phyloP scores from a whole-genome alignment of 352 stramenopile genomes.

The Phytopythium cucurbitacearum region DNA sequence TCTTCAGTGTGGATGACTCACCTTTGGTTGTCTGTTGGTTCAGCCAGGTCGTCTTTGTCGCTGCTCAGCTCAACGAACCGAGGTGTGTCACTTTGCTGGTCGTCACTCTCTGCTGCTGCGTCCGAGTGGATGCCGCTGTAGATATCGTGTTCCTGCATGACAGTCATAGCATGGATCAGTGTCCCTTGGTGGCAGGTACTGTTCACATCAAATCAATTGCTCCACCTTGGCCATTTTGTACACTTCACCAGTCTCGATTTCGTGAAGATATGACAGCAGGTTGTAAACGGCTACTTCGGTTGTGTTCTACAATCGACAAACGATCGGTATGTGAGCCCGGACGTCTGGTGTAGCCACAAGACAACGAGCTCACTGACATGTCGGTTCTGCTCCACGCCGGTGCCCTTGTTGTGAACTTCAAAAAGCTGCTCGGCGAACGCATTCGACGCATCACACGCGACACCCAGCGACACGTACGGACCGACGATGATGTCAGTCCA shows the following conservation, averaged over 20 bases:
- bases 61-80: slow-evolving; percentile 29
- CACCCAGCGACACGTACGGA: slow-evolving; percentile 90
- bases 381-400: slow-evolving; percentile 91
- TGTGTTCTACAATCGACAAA: slow-evolving; percentile 59
- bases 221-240: slow-evolving; percentile 87
- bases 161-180: background rate
- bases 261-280: slow-evolving; percentile 87
- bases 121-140: slow-evolving; percentile 77
- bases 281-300: slow-evolving; percentile 92
- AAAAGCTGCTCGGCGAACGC: slow-evolving; percentile 88
- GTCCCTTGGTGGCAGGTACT: too few species aligned
- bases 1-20: background rate
- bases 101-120: slow-evolving; percentile 11
- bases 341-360: background rate
- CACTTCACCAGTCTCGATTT: slow-evolving; percentile 81
- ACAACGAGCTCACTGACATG: slow-evolving; percentile 48
- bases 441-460: slow-evolving; percentile 71
- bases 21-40: slow-evolving; percentile 8
- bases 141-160: slow-evolving; percentile 60
- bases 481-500: slow-evolving; percentile 91
- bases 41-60: slow-evolving; percentile 4
- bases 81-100: slow-evolving; percentile 7
- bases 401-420: slow-evolving; percentile 91
- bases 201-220: too few species aligned
- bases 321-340: background rate